Evolutionary conservation across 768 basidiomycete species (phyloP).

Genomic region (Phlebiopsis flavidoalba): DNA sequence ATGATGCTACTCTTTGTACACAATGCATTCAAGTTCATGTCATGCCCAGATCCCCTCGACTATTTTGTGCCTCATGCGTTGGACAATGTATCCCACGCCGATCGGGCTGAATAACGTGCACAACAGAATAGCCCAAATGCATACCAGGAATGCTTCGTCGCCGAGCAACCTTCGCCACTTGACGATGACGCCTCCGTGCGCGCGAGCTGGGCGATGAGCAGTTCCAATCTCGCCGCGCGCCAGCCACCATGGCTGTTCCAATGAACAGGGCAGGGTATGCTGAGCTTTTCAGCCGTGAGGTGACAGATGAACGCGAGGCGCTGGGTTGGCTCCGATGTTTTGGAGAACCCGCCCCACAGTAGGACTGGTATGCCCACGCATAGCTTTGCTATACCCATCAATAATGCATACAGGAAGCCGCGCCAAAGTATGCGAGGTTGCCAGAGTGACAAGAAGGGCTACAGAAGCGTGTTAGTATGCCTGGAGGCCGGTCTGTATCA

Average conservation of each 20-base stretch:
- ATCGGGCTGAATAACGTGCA: constrained; percentile 37
- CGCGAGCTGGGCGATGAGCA: constrained; percentile 48
- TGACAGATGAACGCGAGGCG: constrained; percentile 24
- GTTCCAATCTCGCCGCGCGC: constrained; percentile 61
- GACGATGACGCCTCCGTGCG: background rate
- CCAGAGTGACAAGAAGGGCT: constrained; percentile 23
- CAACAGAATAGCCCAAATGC: constrained; percentile 41
- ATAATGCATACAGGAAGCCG: constrained; percentile 49
- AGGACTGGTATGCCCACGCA: constrained; percentile 42
- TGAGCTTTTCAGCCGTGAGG: constrained; percentile 54
- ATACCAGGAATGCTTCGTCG: constrained; percentile 36
- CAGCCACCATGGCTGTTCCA: constrained; percentile 61
- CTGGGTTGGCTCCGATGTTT: background rate
- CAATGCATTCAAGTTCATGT: too few species aligned
- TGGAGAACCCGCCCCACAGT: constrained; percentile 5
- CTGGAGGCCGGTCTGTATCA: background rate
- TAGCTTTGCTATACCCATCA: constrained; percentile 54
- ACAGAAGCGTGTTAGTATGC: background rate
- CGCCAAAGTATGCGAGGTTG: constrained; percentile 38
- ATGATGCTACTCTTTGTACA: too few species aligned
- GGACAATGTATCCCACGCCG: constrained; percentile 18
- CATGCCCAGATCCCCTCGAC: constrained; percentile 9
- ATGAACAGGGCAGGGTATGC: constrained; percentile 17
- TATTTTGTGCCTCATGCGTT: constrained; percentile 12
- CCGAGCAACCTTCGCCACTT: constrained; percentile 18